Evolutionary conservation across 768 basidiomycete species (phyloP).

Genomic region (Gloeostereum incarnatum): DNA sequence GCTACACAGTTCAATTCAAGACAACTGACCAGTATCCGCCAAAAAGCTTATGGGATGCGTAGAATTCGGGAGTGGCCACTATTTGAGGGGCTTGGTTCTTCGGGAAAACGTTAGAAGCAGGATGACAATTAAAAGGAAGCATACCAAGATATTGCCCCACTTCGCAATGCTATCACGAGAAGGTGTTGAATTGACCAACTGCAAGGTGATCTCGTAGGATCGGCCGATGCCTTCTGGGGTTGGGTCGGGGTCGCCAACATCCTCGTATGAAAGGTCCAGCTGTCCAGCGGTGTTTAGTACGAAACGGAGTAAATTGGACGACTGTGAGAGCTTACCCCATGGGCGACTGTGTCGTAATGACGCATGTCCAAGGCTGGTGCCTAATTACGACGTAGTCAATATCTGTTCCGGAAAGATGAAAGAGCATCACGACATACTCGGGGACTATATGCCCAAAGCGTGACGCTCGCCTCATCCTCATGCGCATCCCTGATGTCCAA

Average conservation of each 20-base stretch:
- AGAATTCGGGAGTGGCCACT: slow-evolving; percentile 23
- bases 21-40: slow-evolving; percentile 30
- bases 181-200: slow-evolving; percentile 24
- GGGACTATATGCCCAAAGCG: slow-evolving; percentile 29
- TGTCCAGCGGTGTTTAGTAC: slow-evolving; percentile 4
- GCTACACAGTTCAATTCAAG: too few relatives aligned
- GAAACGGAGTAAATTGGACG: neutral
- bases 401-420: too few relatives aligned
- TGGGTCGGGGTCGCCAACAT: slow-evolving; percentile 27
- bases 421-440: too few relatives aligned
- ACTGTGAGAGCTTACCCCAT: slow-evolving; percentile 17
- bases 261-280: slow-evolving; percentile 29
- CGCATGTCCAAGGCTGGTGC: slow-evolving; percentile 26
- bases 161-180: slow-evolving; percentile 17
- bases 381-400: too few relatives aligned
- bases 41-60: slow-evolving; percentile 23
- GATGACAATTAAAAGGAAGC: neutral
- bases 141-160: slow-evolving; percentile 20
- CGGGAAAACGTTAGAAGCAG: neutral
- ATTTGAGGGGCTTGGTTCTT: slow-evolving; percentile 24
- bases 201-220: slow-evolving; percentile 24
- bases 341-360: slow-evolving; percentile 27
- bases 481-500: slow-evolving; percentile 25
- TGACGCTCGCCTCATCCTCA: slow-evolving; percentile 17
- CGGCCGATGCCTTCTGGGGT: slow-evolving; percentile 26